These are phyloP conservation scores for Stenocarpella maydis DNA, from an alignment of 2,329 filamentous ascomycete species.

Conservation along the genomic window DNA sequence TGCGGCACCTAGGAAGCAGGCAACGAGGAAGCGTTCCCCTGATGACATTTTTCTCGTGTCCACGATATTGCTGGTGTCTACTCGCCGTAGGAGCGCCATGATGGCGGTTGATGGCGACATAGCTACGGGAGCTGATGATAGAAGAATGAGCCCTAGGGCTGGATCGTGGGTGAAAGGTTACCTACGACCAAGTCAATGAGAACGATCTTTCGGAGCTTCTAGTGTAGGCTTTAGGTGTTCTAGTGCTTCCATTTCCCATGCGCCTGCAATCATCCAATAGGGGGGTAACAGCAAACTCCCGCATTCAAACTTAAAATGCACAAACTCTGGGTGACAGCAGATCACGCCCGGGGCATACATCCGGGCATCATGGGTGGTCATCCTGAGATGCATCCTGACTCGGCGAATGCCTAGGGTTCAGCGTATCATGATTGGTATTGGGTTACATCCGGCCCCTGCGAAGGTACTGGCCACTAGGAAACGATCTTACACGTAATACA, in stretches of 20 bases:
- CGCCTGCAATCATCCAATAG: neutral
- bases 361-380: slow-evolving; percentile 4
- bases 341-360: neutral
- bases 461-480: neutral
- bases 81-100: slow-evolving; percentile 10
- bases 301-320: slow-evolving; percentile 2
- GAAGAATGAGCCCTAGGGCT: neutral
- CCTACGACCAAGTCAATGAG: neutral
- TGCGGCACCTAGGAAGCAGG: slow-evolving; percentile 21
- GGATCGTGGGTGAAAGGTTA: neutral
- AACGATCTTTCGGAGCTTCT: neutral
- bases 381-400: slow-evolving; percentile 4
- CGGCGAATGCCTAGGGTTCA: neutral
- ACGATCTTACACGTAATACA: neutral
- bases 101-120: neutral
- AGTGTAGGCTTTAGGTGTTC: slow-evolving; percentile 8
- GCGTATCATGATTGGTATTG: neutral
- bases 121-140: neutral
- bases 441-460: slow-evolving; percentile 9
- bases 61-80: slow-evolving; percentile 24
- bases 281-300: neutral
- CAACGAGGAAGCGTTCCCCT: slow-evolving; percentile 19
- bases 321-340: neutral
- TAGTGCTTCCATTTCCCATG: slow-evolving; percentile 11
- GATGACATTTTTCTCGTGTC: slow-evolving; percentile 15